Evolutionary conservation across 192 early-diverging fungal species (phyloP).

Genomic region (Funneliformis mosseae): DNA sequence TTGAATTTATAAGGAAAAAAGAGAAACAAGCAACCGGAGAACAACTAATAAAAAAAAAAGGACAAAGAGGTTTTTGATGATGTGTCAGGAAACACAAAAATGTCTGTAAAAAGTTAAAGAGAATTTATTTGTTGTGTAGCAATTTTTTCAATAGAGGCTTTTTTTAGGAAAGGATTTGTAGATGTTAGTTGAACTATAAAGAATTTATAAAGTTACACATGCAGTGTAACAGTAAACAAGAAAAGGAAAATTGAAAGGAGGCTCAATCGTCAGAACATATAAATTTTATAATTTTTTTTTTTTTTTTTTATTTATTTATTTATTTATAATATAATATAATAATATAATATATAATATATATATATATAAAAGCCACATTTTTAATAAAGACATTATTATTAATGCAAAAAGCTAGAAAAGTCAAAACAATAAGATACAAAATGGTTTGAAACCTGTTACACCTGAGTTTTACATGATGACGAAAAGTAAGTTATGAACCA

Average conservation of each 20-base stretch:
- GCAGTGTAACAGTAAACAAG: slow-evolving; percentile 15
- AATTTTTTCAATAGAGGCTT: neutral
- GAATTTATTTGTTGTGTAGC: neutral
- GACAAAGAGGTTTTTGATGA: neutral
- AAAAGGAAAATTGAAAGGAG: slow-evolving; percentile 11
- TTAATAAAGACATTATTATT: neutral
- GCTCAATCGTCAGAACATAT: slow-evolving; percentile 1
- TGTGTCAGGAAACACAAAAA: neutral
- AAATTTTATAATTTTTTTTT: neutral
- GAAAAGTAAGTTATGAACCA: too few relatives aligned
- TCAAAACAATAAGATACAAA: neutral
- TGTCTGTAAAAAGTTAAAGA: neutral
- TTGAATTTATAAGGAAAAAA: neutral
- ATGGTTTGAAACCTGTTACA: neutral
- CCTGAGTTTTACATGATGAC: neutral
- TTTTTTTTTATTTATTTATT: neutral
- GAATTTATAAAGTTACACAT: neutral
- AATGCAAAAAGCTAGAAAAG: neutral
- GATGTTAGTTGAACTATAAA: neutral
- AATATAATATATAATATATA: neutral
- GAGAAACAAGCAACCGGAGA: neutral
- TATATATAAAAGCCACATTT: neutral
- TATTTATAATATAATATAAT: neutral
- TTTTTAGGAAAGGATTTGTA: neutral
- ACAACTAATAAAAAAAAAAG: neutral